Evolutionary conservation across 2,329 filamentous ascomycete genomes (phyloP).

Genomic region (Ophiocordyceps polyrhachis-furcata): DNA sequence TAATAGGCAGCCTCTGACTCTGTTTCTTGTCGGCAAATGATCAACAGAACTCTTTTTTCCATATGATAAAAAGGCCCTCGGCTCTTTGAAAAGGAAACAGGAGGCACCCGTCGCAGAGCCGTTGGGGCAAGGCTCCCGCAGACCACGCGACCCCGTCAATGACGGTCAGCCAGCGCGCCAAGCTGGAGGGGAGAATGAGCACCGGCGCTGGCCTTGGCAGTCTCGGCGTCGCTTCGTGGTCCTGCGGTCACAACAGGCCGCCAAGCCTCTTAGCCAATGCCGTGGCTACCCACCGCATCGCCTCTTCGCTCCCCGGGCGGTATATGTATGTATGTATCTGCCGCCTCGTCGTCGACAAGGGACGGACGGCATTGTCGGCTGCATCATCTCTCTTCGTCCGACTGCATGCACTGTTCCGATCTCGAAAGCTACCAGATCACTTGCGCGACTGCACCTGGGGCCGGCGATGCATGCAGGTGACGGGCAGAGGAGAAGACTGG

Average conservation of each 20-base stretch:
- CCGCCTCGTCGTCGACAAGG: neutral
- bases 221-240: slow-evolving; percentile 5
- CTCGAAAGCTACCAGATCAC: neutral
- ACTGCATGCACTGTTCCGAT: neutral
- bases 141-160: neutral
- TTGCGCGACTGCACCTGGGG: neutral
- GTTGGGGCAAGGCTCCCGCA: neutral
- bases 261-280: slow-evolving; percentile 5
- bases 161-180: neutral
- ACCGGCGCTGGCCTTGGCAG: slow-evolving; percentile 6
- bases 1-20: neutral
- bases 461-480: neutral
- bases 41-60: neutral
- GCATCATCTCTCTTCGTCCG: neutral
- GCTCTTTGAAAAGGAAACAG: neutral
- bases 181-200: neutral
- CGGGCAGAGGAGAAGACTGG: neutral
- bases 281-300: neutral
- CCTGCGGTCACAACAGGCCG: slow-evolving; percentile 2
- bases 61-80: neutral
- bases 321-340: neutral
- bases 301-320: neutral
- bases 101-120: neutral
- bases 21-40: neutral
- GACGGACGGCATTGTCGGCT: neutral